These are phyloP conservation scores for Boletales sp. DNA, from an alignment of 768 basidiomycete species.

Conservation along the genomic window DNA sequence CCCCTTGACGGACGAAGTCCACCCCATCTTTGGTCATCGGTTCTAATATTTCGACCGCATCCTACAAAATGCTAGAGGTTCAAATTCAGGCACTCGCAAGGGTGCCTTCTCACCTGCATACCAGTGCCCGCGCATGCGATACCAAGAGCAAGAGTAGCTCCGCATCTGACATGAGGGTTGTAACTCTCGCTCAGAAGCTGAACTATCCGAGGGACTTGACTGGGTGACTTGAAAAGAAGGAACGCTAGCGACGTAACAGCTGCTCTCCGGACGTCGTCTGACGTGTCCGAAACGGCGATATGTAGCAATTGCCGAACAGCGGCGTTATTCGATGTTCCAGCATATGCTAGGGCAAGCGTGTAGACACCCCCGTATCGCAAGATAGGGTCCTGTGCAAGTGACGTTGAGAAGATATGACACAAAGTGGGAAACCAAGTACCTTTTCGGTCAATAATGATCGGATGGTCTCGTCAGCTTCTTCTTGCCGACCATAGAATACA, in stretches of 20 bases:
- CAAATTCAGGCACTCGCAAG: neutral
- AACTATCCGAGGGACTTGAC: constrained; percentile 94
- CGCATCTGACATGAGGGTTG: constrained; percentile 97
- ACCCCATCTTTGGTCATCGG: constrained; percentile 98
- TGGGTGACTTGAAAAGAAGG: constrained; percentile 93
- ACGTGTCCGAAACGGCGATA: constrained; percentile 97
- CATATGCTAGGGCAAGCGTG: constrained; percentile 93
- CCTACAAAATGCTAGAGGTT: constrained; percentile 41
- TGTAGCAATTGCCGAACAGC: constrained; percentile 90
- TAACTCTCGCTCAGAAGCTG: constrained; percentile 97
- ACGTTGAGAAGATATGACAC: neutral
- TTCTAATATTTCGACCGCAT: constrained; percentile 93
- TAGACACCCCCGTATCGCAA: constrained; percentile 97
- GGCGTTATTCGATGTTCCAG: constrained; percentile 92
- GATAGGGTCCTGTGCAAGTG: constrained; percentile 75
- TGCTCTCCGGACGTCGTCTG: constrained; percentile 94
- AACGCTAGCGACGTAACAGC: constrained; percentile 96
- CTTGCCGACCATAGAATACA: constrained; percentile 88
- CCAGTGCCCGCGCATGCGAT: constrained; percentile 98
- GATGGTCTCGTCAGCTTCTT: constrained; percentile 85
- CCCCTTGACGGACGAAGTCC: constrained; percentile 98
- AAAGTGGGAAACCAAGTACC: constrained; percentile 40
- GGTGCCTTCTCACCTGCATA: constrained; percentile 59
- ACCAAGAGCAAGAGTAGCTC: constrained; percentile 92
- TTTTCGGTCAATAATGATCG: constrained; percentile 79